phyloP scores from a whole-genome alignment of 2,329 filamentous ascomycete species.

The Fusarium pseudocircinatum region DNA sequence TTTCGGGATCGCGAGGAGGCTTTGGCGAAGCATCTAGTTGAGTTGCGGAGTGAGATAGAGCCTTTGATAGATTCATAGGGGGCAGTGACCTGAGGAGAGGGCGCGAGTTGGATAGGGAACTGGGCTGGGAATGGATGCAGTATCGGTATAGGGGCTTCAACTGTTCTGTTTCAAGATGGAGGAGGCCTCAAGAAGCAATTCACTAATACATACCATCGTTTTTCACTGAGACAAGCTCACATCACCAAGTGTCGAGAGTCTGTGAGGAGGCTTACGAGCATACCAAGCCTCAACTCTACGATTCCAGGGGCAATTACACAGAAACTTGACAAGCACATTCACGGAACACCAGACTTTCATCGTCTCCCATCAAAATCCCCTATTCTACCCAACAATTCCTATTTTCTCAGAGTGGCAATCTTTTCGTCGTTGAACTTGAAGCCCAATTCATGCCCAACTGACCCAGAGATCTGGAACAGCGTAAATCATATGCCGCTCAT shows the following conservation, averaged over 20 bases:
- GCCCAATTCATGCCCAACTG: constrained; percentile 30
- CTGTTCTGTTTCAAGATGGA: background rate
- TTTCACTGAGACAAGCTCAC: background rate
- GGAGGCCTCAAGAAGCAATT: constrained; percentile 20
- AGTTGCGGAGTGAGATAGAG: constrained; percentile 49
- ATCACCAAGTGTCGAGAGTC: background rate
- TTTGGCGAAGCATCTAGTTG: constrained; percentile 46
- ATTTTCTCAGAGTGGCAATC: background rate
- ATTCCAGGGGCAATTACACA: constrained; percentile 2
- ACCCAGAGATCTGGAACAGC: constrained; percentile 28
- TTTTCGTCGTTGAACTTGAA: background rate
- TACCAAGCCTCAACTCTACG: background rate
- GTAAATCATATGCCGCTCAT: constrained; percentile 16
- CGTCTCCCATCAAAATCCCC: background rate
- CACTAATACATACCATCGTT: constrained; percentile 19
- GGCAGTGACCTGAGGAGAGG: background rate
- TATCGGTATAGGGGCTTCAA: constrained; percentile 9
- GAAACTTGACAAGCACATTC: constrained; percentile 3
- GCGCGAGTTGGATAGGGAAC: background rate
- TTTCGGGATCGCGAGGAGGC: constrained; percentile 49
- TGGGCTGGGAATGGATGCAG: background rate
- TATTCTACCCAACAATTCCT: background rate
- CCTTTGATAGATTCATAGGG: constrained; percentile 42
- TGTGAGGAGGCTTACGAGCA: background rate
- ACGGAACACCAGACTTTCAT: background rate